phyloP scores from a whole-genome alignment of 2,329 filamentous ascomycete genomes.

The Diaporthe ilicicola region DNA sequence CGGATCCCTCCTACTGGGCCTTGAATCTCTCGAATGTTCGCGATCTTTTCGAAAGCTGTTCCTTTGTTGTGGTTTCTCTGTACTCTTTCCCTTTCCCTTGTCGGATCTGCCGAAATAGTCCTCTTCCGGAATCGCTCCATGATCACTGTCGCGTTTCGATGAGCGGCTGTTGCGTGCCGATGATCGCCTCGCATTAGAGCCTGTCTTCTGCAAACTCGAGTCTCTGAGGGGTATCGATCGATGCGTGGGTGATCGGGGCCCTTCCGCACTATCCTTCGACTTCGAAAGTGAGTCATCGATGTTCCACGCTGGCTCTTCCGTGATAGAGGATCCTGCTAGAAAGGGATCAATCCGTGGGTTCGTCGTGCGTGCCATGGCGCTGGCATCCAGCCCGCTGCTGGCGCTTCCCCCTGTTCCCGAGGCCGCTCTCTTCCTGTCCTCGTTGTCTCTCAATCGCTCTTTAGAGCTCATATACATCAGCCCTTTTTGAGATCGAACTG shows the following conservation, averaged over 20 bases:
- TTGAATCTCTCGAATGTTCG: background rate
- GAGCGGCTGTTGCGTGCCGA: conserved; percentile 57
- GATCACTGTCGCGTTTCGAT: conserved; percentile 57
- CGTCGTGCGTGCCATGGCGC: conserved; percentile 29
- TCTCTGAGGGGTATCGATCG: conserved; percentile 71
- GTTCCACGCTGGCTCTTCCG: conserved; percentile 57
- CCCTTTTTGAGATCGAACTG: conserved; percentile 61
- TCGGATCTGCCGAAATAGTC: conserved; percentile 43
- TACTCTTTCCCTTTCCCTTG: background rate
- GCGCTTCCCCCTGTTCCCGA: conserved; percentile 49
- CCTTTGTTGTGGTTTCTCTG: background rate
- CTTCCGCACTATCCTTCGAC: conserved; percentile 42
- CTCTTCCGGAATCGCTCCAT: conserved; percentile 52
- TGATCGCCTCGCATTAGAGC: conserved; percentile 60
- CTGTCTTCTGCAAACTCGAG: conserved; percentile 71
- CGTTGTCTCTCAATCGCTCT: conserved; percentile 70
- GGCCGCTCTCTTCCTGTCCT: conserved; percentile 68
- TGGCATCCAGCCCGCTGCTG: conserved; percentile 46
- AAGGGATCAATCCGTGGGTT: conserved; percentile 54
- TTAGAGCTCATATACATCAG: conserved; percentile 79
- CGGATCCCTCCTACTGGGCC: conserved; percentile 21
- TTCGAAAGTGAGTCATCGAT: conserved; percentile 39
- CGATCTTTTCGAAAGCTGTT: conserved; percentile 17
- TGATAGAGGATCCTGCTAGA: conserved; percentile 62
- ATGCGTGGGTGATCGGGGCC: conserved; percentile 46